Evolutionary conservation across 2,329 filamentous ascomycete species (phyloP), one percentile per base, ranked within the genome.

Genomic region (Mycosphaerelloides madeirae): DNA sequence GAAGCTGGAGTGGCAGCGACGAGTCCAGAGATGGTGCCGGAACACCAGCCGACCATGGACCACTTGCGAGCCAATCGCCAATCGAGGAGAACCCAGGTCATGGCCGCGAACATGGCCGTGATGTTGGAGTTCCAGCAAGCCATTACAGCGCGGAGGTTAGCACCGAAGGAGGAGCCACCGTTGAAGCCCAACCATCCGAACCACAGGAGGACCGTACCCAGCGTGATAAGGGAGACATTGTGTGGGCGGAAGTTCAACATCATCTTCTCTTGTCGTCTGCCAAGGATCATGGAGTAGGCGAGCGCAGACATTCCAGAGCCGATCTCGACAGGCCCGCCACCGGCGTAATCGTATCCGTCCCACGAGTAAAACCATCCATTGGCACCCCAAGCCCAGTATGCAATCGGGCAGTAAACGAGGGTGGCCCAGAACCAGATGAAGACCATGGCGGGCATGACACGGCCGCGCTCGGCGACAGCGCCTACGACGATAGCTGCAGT

Each of bases 101-200:
- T 87, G 54, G 88, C 85, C 31, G 81, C 91, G 61, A 96, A 95
- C 74, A 89, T 88, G 65, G 88, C 91, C 38, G 88, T 93, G 62
- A 95, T 67, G 74, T 93, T 96, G 48, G 86, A 88, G 78, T 97
- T 97, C 91, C 90, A 98, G 81, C 87, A 95, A 43, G 93, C 91
- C 83, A 96, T 94, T 55, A 85, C 84, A 43, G 93, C 93, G 55
- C 93, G 97, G 80, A 97, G 51, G 54, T 58, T 58, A 34, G 58
- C 58, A 58, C 91, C 91, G 60, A 96, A 96, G 33, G 90, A 75
- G n/a, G 90, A 95, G 54, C 91, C 91, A 60, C 91, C 91, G 76
- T 97, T 98, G 81, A 98, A 98, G 43, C 90, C 93, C 54, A 98
- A 77, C 93, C 93, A 98, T 62, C 93, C 93, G 62, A 97, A 97